These are phyloP conservation scores for Bruguiera hainesii DNA, from an alignment of 441 rosid genomes.

Conservation along the genomic window DNA sequence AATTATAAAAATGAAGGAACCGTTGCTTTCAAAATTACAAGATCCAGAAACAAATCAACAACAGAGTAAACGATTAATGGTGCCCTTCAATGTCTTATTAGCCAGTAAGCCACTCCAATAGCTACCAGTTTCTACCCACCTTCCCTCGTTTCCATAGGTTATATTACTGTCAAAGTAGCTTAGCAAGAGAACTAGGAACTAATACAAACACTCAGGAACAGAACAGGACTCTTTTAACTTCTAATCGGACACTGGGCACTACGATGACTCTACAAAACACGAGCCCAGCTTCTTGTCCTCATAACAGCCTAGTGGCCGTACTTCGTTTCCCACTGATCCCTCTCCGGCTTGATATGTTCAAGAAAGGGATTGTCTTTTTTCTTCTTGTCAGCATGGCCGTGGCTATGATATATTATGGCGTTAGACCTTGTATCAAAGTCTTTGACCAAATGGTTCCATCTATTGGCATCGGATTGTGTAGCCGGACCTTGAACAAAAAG, in stretches of 20 bases:
- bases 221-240: not conserved
- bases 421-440: constrained; percentile 24
- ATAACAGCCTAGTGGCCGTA: too few species aligned
- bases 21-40: too few species aligned
- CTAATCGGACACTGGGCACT: not conserved
- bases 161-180: not conserved
- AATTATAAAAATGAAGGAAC: too few species aligned
- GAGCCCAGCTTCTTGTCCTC: not conserved
- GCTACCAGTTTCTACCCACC: not conserved
- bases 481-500: constrained; percentile 18
- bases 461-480: not conserved
- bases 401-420: constrained; percentile 32
- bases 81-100: not conserved
- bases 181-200: not conserved
- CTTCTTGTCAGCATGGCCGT: constrained; percentile 9
- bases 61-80: too few species aligned
- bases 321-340: not conserved
- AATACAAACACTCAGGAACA: too few species aligned
- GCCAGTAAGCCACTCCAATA: not conserved
- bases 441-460: constrained; percentile 20
- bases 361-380: constrained; percentile 6
- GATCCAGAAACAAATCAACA: too few species aligned
- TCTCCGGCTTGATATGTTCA: not conserved
- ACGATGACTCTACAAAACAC: not conserved
- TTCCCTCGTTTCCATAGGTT: not conserved